phyloP scores from a whole-genome alignment of 345 rosid species.

The Aquilaria yunnanensis region DNA sequence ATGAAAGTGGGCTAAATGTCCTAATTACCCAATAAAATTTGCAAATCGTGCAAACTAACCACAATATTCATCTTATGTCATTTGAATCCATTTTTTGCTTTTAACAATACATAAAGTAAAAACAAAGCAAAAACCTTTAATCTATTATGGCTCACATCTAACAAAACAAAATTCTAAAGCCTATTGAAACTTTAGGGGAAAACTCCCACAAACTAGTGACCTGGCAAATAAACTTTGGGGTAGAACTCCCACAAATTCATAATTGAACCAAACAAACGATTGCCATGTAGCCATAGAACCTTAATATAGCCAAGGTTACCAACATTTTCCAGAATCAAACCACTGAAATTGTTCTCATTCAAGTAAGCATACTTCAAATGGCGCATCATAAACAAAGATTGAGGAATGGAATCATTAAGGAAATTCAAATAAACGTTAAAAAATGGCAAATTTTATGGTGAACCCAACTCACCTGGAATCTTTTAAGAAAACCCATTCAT shows the following conservation, averaged over 20 bases:
- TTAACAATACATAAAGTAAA: too few relatives aligned
- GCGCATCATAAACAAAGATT: conserved; percentile 39
- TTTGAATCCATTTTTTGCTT: too few relatives aligned
- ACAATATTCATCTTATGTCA: too few relatives aligned
- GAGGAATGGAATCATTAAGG: conserved; percentile 55
- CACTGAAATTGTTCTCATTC: conserved; percentile 42
- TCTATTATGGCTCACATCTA: conserved; percentile 34
- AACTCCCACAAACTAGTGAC: conserved; percentile 43
- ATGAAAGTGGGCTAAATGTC: too few relatives aligned
- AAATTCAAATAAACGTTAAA: conserved; percentile 40
- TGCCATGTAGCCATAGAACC: conserved; percentile 30
- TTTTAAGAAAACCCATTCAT: conserved; percentile 41
- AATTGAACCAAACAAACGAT: conserved; percentile 52
- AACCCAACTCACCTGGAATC: conserved; percentile 33
- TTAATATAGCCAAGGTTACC: conserved; percentile 35
- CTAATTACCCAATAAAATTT: too few relatives aligned
- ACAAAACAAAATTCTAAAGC: conserved; percentile 44
- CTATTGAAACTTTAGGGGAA: conserved; percentile 45
- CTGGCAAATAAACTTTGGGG: conserved; percentile 30
- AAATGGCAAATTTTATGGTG: conserved; percentile 23
- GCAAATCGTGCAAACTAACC: too few relatives aligned
- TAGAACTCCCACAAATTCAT: conserved; percentile 59
- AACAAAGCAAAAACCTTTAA: conserved; percentile 19
- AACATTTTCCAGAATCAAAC: conserved; percentile 55
- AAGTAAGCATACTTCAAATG: conserved; percentile 29